Conservation (phyloP, 805 yeast species). For the Kuraishia capsulata region DNA sequence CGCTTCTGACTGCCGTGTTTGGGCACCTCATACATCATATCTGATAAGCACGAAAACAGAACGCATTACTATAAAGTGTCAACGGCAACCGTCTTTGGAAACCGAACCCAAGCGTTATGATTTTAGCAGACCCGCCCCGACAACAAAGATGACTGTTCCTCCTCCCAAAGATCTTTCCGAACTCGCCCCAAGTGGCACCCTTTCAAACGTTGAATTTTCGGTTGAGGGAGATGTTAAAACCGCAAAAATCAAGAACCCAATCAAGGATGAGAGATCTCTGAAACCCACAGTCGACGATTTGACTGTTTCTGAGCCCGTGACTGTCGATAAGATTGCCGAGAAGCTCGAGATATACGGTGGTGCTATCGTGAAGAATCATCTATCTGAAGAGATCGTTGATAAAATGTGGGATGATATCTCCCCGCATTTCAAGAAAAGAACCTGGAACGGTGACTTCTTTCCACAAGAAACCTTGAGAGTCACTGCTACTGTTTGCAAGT, state of each 20-base stretch:
- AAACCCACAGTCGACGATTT: slow-evolving; percentile 4
- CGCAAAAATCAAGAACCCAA: neutral
- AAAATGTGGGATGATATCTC: slow-evolving; percentile 10
- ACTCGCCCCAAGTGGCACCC: no score
- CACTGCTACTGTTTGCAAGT: slow-evolving; percentile 9
- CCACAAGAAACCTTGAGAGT: slow-evolving; percentile 14
- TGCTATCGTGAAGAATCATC: slow-evolving; percentile 11
- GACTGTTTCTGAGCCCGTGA: slow-evolving; percentile 3
- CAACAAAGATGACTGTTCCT: no score
- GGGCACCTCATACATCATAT: no score
- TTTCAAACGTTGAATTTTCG: neutral
- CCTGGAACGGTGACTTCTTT: slow-evolving; percentile 16
- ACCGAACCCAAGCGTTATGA: no score
- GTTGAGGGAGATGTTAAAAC: neutral
- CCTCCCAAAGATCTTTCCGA: no score
- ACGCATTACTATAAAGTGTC: no score
- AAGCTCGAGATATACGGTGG: slow-evolving; percentile 16
- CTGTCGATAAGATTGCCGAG: slow-evolving; percentile 2
- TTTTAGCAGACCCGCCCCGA: no score
- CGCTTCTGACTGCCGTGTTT: no score
- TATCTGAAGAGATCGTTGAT: slow-evolving; percentile 6
- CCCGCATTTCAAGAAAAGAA: slow-evolving; percentile 9
- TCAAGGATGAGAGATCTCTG: neutral
- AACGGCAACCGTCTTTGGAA: no score
- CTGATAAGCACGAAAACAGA: no score